Conservation (phyloP, 352 stramenopile genomes). For the Phytophthora litchii region DNA sequence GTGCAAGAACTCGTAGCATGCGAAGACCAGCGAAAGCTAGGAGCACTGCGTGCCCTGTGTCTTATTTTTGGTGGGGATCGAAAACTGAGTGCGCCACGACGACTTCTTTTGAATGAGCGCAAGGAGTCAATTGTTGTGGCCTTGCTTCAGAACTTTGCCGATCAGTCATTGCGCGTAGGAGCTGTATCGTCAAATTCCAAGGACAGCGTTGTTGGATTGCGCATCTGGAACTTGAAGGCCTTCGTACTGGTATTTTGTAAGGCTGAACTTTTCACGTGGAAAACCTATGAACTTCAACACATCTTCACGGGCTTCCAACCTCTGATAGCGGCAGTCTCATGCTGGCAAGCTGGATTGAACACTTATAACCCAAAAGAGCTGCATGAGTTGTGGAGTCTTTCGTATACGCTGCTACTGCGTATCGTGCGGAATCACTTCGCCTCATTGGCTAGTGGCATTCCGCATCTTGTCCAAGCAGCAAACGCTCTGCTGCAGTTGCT, state of each 20-base stretch:
- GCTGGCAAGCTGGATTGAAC: constrained; percentile 29
- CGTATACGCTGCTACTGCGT: constrained; percentile 78
- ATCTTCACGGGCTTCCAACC: constrained; percentile 74
- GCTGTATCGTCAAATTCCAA: background rate
- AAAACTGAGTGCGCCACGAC: constrained; percentile 58
- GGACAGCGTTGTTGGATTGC: constrained; percentile 18
- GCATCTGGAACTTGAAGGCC: constrained; percentile 59
- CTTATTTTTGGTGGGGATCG: constrained; percentile 64
- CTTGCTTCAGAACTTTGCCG: constrained; percentile 54
- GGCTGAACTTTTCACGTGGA: constrained; percentile 82
- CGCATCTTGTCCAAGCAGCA: constrained; percentile 68
- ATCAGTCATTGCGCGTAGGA: constrained; percentile 31
- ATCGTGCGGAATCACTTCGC: constrained; percentile 80
- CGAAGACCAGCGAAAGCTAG: constrained; percentile 48
- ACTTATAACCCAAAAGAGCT: constrained; percentile 40
- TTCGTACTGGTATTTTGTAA: constrained; percentile 81
- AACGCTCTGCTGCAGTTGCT: constrained; percentile 78
- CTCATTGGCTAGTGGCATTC: constrained; percentile 67
- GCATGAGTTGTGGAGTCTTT: constrained; percentile 79
- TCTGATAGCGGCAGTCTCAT: constrained; percentile 39
- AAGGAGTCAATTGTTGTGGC: constrained; percentile 58
- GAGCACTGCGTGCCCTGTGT: constrained; percentile 56
- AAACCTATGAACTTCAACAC: constrained; percentile 70
- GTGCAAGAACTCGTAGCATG: constrained; percentile 53
- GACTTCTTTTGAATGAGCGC: constrained; percentile 50